Percentiles rank a stretch among this genome's conserved stretches.
Conservation (phyloP, 352 stramenopile species). For the Globisporangium spiculum region DNA sequence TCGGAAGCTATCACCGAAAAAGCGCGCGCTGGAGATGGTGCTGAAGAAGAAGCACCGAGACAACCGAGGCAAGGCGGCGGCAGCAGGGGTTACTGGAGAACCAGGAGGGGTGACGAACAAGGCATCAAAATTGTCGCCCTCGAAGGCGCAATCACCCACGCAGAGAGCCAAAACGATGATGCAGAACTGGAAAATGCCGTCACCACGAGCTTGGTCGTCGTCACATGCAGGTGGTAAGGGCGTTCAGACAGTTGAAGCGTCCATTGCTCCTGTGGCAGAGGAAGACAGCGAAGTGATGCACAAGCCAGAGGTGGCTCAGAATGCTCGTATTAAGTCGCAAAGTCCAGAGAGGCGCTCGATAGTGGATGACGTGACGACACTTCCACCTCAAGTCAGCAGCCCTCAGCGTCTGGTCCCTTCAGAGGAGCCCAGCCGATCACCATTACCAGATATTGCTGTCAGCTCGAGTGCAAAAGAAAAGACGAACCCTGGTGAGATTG, state of each 20-base stretch:
- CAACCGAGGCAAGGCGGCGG: conserved; percentile 16
- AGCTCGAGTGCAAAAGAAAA: no score
- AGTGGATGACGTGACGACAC: neutral
- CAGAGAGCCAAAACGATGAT: conserved; percentile 25
- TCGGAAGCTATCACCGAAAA: conserved; percentile 64
- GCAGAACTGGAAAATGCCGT: conserved; percentile 23
- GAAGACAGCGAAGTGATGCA: conserved; percentile 4
- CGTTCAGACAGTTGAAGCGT: neutral
- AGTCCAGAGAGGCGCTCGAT: neutral
- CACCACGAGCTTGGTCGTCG: conserved; percentile 3
- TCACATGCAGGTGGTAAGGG: neutral
- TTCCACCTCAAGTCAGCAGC: neutral
- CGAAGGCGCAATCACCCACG: conserved; percentile 15
- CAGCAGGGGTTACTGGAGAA: neutral
- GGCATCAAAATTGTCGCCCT: neutral
- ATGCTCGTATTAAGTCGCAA: neutral
- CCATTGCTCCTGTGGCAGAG: neutral
- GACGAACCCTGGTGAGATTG: neutral
- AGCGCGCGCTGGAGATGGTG: conserved; percentile 55
- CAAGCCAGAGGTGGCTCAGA: neutral
- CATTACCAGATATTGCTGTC: no score
- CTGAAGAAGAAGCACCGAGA: conserved; percentile 69
- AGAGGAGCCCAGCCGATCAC: neutral
- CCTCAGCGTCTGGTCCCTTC: neutral
- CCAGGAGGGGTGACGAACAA: neutral